Evolutionary conservation across 305 asterid genomes (phyloP).

Genomic region (Solanum hybrid): DNA sequence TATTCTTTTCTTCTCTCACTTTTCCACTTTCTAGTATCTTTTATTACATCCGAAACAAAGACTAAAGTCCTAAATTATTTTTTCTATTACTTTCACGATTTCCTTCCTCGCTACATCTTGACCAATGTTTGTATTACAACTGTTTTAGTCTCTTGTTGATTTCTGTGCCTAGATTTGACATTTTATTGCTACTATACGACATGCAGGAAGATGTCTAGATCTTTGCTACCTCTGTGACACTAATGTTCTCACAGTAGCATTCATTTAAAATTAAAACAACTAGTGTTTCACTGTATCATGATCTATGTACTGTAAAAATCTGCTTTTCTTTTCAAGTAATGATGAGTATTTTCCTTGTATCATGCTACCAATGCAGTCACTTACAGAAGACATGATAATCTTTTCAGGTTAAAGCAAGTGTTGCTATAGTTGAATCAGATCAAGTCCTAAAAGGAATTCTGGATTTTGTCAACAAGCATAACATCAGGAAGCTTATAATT

Average conservation of each 20-base stretch:
- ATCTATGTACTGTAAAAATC: not conserved
- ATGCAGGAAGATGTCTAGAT: not conserved
- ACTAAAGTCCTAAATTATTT: not conserved
- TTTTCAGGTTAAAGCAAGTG: constrained; percentile 59
- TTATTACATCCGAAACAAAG: not conserved
- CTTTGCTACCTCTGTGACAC: not conserved
- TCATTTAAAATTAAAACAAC: not conserved
- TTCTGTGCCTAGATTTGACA: not conserved
- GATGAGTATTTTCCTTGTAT: not conserved
- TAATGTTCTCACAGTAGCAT: not conserved
- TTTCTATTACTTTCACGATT: not conserved
- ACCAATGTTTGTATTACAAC: not conserved
- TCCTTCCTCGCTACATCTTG: not conserved
- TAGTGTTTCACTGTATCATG: not conserved
- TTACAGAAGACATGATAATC: not conserved
- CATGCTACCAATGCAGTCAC: not conserved
- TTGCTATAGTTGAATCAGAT: constrained; percentile 48
- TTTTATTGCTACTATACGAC: not conserved
- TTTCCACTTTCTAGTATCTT: not conserved
- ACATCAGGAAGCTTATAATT: constrained; percentile 50
- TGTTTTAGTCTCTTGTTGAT: not conserved
- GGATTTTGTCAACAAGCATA: constrained; percentile 42
- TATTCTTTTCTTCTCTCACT: not conserved
- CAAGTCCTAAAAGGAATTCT: constrained; percentile 58
- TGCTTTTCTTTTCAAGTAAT: not conserved